Base-by-base conservation (phyloP, 805 yeast species). In the Lachancea waltii region DNA sequence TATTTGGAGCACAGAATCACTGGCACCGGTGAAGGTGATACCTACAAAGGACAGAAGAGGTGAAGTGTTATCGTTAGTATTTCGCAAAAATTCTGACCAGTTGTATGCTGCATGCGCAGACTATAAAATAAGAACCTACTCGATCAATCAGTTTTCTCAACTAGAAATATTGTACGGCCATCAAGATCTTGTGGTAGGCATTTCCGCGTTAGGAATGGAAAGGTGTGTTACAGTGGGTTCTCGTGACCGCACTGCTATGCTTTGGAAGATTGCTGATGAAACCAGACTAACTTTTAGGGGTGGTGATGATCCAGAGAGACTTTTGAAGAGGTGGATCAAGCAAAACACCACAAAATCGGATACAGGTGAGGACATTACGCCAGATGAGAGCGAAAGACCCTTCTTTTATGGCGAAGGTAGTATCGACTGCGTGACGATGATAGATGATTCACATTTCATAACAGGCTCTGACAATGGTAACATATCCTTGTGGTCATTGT, bases 191-290 rank as follows among this genome's bases (percentile, higher is more conserved):
- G 89, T 90, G 31, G 72, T 75, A 30, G 97, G 81, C 54, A 80
- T 92, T 38, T 66, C 86, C 16, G 86, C 97, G 0, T 66, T 92
- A 44, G 75, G 76, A 7, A 79, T 79, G 60, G 97, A 92, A 56
- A 77, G 96, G 42, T 92, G 98, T 68, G 89, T 92, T 13, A 85
- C 95, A 18, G 97, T 90, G 22, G 98, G 98, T 13, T 72, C 95
- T 3, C 77, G 97, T 51, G 98, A 92, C 63, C 79, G 94, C 53
- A 85, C 96, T 4, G 96, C 90, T 7, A 82, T 94, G 81, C 68
- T 85, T 51, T 92, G 98, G 98, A 92, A 92, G 60, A 86, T 92
- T 48, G 77, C 95, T 18, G 98, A 92, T 53, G 98, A 92, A 64
- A 79, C 95, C 1, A 77, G 97, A 56, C 73, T 92, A 52, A 87